These are phyloP conservation scores for Ophiostoma tasmaniense DNA, from an alignment of 2,329 filamentous ascomycete species.

Conservation along the genomic window DNA sequence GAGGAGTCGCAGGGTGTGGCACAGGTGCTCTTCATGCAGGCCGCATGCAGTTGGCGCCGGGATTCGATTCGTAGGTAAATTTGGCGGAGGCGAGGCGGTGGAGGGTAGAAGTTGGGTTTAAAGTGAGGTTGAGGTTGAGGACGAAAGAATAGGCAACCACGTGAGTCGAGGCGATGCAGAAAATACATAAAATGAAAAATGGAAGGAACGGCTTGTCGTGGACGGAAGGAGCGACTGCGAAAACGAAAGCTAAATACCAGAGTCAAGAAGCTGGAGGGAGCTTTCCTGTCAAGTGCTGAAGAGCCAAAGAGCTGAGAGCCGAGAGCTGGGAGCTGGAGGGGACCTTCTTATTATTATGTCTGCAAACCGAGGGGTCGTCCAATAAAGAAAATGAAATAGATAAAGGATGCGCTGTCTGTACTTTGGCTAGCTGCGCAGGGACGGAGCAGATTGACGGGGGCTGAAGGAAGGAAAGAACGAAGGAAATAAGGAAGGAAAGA, in stretches of 20 bases:
- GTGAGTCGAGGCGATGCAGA: not conserved
- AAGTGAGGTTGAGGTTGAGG: not conserved
- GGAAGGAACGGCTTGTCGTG: not conserved
- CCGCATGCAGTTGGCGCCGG: not conserved
- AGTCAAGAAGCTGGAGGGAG: not conserved
- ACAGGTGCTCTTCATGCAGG: conserved; percentile 1
- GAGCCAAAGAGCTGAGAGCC: too few relatives aligned
- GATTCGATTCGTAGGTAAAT: not conserved
- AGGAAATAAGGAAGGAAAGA: not conserved
- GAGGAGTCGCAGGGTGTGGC: not conserved
- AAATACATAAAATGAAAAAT: not conserved
- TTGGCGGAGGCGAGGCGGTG: not conserved
- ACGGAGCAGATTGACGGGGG: not conserved
- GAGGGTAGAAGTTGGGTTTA: too few relatives aligned
- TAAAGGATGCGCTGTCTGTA: not conserved
- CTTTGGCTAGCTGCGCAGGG: not conserved
- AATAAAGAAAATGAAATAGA: not conserved
- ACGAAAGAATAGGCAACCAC: not conserved
- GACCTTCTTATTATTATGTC: not conserved
- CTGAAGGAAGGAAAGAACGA: not conserved
- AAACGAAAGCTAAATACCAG: not conserved
- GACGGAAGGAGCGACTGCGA: not conserved
- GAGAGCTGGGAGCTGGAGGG: not conserved
- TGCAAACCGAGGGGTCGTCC: not conserved
- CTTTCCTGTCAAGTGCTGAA: not conserved